Conservation (phyloP, 345 rosid species). For the Citropsis articulata region DNA sequence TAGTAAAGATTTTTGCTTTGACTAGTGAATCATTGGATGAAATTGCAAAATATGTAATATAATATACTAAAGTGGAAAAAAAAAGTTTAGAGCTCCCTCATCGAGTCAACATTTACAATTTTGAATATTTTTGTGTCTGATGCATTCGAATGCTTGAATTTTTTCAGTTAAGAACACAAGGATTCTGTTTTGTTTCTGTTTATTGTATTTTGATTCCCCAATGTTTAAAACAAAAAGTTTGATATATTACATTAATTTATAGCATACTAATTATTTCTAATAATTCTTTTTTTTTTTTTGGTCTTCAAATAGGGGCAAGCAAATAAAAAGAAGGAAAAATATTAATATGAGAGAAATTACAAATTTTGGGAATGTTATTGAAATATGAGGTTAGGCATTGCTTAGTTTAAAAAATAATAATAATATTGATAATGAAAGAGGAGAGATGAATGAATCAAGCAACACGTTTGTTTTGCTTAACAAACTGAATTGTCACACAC, state of each 20-base stretch:
- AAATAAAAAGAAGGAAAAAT: neutral
- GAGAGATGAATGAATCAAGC: neutral
- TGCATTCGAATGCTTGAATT: no score
- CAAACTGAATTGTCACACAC: neutral
- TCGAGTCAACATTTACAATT: no score
- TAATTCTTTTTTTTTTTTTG: no score
- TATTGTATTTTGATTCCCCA: neutral
- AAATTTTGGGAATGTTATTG: neutral
- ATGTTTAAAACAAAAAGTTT: no score
- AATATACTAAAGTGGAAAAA: no score
- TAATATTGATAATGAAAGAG: neutral
- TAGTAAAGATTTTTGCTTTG: no score
- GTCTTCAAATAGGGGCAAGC: neutral
- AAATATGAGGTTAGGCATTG: neutral
- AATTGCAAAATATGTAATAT: no score
- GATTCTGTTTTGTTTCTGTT: neutral
- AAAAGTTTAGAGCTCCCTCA: no score
- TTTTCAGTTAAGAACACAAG: no score
- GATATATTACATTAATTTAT: neutral
- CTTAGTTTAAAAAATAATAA: neutral
- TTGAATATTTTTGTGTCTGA: no score
- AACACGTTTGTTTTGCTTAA: neutral
- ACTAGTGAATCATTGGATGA: no score
- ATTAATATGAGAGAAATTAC: neutral
- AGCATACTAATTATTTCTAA: neutral